Conservation (phyloP, 306 rosid species). For the Sechiopsis laciniata region DNA sequence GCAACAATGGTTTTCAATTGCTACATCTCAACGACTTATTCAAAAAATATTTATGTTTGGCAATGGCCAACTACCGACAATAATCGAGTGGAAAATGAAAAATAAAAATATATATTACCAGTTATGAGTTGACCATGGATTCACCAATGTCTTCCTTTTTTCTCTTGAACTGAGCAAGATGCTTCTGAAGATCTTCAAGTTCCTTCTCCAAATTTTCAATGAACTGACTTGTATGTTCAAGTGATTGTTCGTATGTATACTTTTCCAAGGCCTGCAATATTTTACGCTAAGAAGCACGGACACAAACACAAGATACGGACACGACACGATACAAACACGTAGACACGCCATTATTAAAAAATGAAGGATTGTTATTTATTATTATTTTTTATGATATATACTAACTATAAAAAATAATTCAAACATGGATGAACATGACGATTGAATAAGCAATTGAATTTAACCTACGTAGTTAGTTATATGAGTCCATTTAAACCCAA, state of each 20-base stretch:
- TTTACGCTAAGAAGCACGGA: too few relatives aligned
- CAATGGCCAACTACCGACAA: background rate
- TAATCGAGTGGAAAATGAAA: background rate
- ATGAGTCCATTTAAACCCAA: too few relatives aligned
- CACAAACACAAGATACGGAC: too few relatives aligned
- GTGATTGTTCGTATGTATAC: conserved; percentile 60
- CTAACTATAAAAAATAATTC: too few relatives aligned
- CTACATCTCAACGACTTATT: background rate
- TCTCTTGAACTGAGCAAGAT: conserved; percentile 48
- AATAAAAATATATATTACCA: background rate
- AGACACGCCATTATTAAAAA: too few relatives aligned
- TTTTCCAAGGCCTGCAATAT: conserved; percentile 70
- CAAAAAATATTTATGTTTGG: background rate
- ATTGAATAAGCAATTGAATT: too few relatives aligned
- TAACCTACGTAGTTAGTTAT: too few relatives aligned
- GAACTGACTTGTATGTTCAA: conserved; percentile 83
- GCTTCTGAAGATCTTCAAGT: conserved; percentile 58
- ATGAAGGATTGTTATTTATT: too few relatives aligned
- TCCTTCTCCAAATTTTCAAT: conserved; percentile 79
- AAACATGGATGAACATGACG: too few relatives aligned
- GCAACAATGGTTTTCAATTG: background rate
- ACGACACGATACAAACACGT: too few relatives aligned
- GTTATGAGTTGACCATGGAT: conserved; percentile 16
- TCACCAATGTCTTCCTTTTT: conserved; percentile 30
- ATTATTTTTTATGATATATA: too few relatives aligned